phyloP scores from a whole-genome alignment of 495 filamentous ascomycete genomes.

The Aspergillus cavernicola region DNA sequence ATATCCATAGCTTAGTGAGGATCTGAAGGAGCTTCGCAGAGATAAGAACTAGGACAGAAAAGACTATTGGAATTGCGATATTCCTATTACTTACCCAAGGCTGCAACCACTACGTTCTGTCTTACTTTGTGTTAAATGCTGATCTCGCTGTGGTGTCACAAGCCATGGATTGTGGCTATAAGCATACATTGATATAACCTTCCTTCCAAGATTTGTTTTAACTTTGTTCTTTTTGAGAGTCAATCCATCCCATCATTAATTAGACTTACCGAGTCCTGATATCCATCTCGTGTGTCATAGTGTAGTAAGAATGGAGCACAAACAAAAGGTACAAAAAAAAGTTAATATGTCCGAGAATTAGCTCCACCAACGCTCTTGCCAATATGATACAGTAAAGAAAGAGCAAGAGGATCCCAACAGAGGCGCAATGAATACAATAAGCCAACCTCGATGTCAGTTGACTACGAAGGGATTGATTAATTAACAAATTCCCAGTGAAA shows the following conservation, averaged over 20 bases:
- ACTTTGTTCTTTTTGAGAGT: too few relatives aligned
- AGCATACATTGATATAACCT: too few relatives aligned
- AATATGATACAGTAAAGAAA: constrained; percentile 16
- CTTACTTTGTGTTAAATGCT: too few relatives aligned
- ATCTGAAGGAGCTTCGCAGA: too few relatives aligned
- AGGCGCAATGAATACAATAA: constrained; percentile 2
- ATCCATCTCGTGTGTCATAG: not conserved
- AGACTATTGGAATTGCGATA: too few relatives aligned
- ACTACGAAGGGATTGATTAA: not conserved
- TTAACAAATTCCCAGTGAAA: not conserved
- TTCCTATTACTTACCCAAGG: too few relatives aligned
- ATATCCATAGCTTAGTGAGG: too few relatives aligned
- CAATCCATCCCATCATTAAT: not conserved
- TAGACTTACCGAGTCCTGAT: not conserved
- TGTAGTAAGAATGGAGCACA: not conserved
- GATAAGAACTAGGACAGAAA: too few relatives aligned
- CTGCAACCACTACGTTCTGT: too few relatives aligned
- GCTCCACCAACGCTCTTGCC: constrained; percentile 11
- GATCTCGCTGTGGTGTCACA: too few relatives aligned
- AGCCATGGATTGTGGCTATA: too few relatives aligned
- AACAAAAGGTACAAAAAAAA: constrained; percentile 4
- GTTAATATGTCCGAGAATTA: constrained; percentile 5
- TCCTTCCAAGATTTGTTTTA: too few relatives aligned
- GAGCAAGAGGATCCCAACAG: not conserved
- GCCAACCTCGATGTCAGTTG: not conserved